Conservation (phyloP, 805 yeast species). For the Kazachstania bromeliacearum region DNA sequence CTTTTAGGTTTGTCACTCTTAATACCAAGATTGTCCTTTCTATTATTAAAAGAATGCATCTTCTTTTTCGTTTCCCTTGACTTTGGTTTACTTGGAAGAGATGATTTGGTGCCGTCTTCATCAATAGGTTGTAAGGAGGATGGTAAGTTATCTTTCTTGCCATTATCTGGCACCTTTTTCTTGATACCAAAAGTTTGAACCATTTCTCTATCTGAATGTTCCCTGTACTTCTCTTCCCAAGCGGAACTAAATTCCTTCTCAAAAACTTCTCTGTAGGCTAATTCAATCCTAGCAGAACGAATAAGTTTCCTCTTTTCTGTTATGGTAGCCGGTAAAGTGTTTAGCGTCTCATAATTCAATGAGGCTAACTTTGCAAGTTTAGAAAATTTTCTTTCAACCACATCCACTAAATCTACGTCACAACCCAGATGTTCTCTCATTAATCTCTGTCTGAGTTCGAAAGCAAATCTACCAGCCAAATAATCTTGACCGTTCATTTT, state of each 20-base stretch:
- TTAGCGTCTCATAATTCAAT: slow-evolving; percentile 20
- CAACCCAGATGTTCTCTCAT: slow-evolving; percentile 97
- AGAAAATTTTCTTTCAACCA: slow-evolving; percentile 65
- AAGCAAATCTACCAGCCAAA: slow-evolving; percentile 80
- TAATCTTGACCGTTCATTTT: slow-evolving; percentile 76
- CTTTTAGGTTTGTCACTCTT: slow-evolving; percentile 76
- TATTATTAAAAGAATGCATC: slow-evolving; percentile 62
- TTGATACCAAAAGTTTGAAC: too few species aligned
- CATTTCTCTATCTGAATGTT: slow-evolving; percentile 8
- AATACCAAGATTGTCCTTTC: slow-evolving; percentile 75
- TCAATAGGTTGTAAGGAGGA: too few species aligned
- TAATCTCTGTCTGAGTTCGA: slow-evolving; percentile 74
- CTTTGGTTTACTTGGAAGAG: background rate
- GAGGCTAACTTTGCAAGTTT: slow-evolving; percentile 32
- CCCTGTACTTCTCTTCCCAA: slow-evolving; percentile 43
- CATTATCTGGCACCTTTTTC: too few species aligned
- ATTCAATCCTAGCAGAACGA: slow-evolving; percentile 63
- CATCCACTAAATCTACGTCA: slow-evolving; percentile 76
- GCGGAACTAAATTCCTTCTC: slow-evolving; percentile 28
- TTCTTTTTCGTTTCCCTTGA: slow-evolving; percentile 1
- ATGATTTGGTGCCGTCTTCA: slow-evolving; percentile 8
- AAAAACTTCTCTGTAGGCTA: slow-evolving; percentile 62
- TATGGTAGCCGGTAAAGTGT: slow-evolving; percentile 9
- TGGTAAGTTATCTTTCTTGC: background rate
- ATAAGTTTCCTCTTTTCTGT: slow-evolving; percentile 11